A percentile compares a stretch with the other conserved stretches of the same genome.
phyloP scores from a whole-genome alignment of 176 grass and related monocot species.

The Juncus effusus region DNA sequence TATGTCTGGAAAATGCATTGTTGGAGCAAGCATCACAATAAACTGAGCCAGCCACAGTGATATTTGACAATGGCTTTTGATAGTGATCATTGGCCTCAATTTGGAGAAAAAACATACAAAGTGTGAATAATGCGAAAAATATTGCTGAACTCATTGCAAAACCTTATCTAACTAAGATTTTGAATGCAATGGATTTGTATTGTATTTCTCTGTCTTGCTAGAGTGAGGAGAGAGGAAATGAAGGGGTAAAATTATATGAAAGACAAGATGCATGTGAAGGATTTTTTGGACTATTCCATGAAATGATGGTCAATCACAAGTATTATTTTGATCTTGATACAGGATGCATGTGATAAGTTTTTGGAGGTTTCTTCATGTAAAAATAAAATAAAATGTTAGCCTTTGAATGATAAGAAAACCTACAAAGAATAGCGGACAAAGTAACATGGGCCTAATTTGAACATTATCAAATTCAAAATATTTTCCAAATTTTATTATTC shows the following conservation, averaged over 20 bases:
- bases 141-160: constrained; percentile 29
- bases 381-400: no score
- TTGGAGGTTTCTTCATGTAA: constrained; percentile 16
- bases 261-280: constrained; percentile 46
- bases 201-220: constrained; percentile 12
- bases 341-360: constrained; percentile 31
- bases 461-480: no score
- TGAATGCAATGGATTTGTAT: constrained; percentile 15
- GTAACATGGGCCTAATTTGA: no score
- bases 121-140: constrained; percentile 14
- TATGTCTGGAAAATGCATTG: constrained; percentile 92
- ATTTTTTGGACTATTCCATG: constrained; percentile 55
- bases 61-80: constrained; percentile 47
- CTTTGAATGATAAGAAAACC: no score
- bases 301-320: constrained; percentile 35
- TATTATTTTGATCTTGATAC: constrained; percentile 17
- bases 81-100: constrained; percentile 41
- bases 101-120: constrained; percentile 1
- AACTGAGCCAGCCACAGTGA: constrained; percentile 90
- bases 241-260: constrained; percentile 4
- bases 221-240: background rate
- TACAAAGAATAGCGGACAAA: no score
- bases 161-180: constrained; percentile 13
- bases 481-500: no score
- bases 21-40: constrained; percentile 91